These are phyloP conservation scores for Haberlea rhodopensis DNA, from an alignment of 257 asterid genomes.

Conservation along the genomic window DNA sequence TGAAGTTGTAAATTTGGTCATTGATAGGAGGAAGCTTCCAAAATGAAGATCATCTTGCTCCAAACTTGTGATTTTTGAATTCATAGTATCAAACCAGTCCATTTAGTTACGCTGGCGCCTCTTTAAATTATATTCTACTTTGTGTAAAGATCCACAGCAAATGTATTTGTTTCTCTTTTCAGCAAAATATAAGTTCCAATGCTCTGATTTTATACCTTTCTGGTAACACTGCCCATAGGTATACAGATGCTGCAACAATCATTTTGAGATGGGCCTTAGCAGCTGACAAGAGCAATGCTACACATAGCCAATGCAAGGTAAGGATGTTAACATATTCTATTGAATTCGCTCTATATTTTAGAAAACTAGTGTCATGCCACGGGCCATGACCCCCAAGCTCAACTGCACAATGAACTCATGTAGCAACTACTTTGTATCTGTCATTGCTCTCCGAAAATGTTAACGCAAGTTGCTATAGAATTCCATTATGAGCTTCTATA, in stretches of 20 bases:
- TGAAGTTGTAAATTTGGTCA: neutral
- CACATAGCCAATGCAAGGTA: constrained; percentile 98
- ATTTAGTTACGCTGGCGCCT: neutral
- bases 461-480: no score
- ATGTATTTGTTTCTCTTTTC: constrained; percentile 7
- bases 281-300: constrained; percentile 86
- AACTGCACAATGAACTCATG: no score
- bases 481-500: no score
- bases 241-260: constrained; percentile 78
- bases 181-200: constrained; percentile 7
- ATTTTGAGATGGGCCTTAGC: constrained; percentile 70
- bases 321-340: constrained; percentile 20
- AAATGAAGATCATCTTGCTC: constrained; percentile 14
- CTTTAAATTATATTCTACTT: neutral
- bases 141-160: neutral
- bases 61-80: neutral
- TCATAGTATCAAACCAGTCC: neutral
- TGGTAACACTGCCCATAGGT: constrained; percentile 50
- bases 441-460: no score
- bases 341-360: constrained; percentile 12
- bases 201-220: constrained; percentile 11
- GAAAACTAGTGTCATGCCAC: no score
- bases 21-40: constrained; percentile 13
- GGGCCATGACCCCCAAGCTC: no score
- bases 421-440: no score